A percentile compares a stretch with the other conserved stretches of the same genome.
Conservation (phyloP, 441 rosid species). For the Jatropha multifida region DNA sequence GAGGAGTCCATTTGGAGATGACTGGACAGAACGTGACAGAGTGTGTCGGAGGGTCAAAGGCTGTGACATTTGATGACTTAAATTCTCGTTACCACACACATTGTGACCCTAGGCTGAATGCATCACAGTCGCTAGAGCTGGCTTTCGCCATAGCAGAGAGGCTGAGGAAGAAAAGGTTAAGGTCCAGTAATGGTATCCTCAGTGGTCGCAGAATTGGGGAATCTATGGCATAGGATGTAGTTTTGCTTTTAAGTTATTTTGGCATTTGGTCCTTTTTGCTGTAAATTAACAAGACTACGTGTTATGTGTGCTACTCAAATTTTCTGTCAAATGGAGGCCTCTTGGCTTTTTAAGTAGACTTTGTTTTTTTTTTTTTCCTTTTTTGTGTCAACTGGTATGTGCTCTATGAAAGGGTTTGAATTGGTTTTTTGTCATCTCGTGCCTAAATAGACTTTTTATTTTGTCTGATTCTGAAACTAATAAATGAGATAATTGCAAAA, state of each 20-base stretch:
- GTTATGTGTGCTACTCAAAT: background rate
- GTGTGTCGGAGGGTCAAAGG: slow-evolving; percentile 41
- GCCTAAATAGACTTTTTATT: too few species aligned
- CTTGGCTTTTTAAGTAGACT: background rate
- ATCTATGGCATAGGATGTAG: background rate
- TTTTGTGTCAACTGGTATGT: too few species aligned
- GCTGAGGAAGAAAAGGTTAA: slow-evolving; percentile 35
- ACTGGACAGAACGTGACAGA: slow-evolving; percentile 48
- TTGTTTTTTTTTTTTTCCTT: too few species aligned
- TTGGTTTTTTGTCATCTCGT: too few species aligned
- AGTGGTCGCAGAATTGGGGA: background rate
- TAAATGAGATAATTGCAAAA: too few species aligned
- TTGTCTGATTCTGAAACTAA: too few species aligned
- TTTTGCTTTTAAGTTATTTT: background rate
- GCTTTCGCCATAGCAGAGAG: slow-evolving; percentile 38
- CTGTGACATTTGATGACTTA: slow-evolving; percentile 40
- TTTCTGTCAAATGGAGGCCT: background rate
- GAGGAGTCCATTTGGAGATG: slow-evolving; percentile 50
- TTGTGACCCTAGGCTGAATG: slow-evolving; percentile 40
- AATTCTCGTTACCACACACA: slow-evolving; percentile 44
- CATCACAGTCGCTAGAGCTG: slow-evolving; percentile 37
- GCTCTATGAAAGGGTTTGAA: too few species aligned
- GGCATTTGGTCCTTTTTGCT: background rate
- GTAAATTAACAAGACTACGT: background rate
- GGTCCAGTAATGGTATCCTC: slow-evolving; percentile 18